phyloP scores from a whole-genome alignment of 257 asterid species.

The Misopates orontium region DNA sequence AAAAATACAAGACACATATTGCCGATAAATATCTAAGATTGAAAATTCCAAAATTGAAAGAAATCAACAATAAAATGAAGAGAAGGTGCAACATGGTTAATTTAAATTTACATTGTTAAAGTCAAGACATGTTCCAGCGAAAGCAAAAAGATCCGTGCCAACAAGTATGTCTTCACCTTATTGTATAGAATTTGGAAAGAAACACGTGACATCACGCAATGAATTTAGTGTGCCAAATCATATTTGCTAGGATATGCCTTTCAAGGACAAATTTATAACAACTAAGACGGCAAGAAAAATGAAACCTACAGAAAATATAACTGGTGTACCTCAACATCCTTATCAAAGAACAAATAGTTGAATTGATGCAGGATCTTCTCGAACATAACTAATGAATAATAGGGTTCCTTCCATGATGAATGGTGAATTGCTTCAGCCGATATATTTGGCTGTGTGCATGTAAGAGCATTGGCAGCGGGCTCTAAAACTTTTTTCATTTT shows the following conservation, averaged over 20 bases:
- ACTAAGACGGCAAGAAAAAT: neutral
- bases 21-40: neutral
- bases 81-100: neutral
- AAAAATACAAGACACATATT: neutral
- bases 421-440: slow-evolving; percentile 51
- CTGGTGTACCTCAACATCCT: slow-evolving; percentile 65
- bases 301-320: slow-evolving; percentile 5
- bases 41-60: neutral
- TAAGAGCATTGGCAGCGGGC: slow-evolving; percentile 45
- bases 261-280: neutral
- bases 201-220: too few relatives aligned
- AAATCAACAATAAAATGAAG: neutral
- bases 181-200: neutral
- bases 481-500: slow-evolving; percentile 58
- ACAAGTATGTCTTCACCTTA: neutral
- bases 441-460: slow-evolving; percentile 38
- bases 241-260: neutral
- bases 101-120: neutral
- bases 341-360: slow-evolving; percentile 46
- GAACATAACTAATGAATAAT: slow-evolving; percentile 76
- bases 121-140: neutral
- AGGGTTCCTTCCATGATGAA: slow-evolving; percentile 90
- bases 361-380: slow-evolving; percentile 76
- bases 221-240: neutral
- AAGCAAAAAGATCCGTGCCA: neutral